Percentiles rank a stretch among this genome's conserved stretches.
These are phyloP conservation scores for Camelina hispida DNA, from an alignment of 345 rosid species.

Conservation along the genomic window DNA sequence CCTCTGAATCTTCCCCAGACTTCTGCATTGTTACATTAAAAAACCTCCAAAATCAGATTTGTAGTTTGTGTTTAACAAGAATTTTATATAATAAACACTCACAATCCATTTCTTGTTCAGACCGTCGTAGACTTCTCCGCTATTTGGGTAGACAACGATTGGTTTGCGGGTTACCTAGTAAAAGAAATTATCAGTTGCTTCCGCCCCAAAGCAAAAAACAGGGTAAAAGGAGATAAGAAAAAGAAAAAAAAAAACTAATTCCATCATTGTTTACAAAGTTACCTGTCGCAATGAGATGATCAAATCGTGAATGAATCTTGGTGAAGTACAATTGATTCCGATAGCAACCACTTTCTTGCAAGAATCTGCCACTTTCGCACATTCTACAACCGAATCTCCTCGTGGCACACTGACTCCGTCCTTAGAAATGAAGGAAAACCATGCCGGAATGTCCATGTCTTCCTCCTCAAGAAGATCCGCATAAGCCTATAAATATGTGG, in stretches of 20 bases:
- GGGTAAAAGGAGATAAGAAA: not conserved
- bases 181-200: not conserved
- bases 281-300: conserved; percentile 63
- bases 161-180: conserved; percentile 74
- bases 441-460: conserved; percentile 66
- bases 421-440: conserved; percentile 81
- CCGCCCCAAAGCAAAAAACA: conserved; percentile 24
- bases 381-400: conserved; percentile 74
- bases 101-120: conserved; percentile 76
- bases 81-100: conserved; percentile 38
- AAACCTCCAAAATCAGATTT: not conserved
- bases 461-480: conserved; percentile 85
- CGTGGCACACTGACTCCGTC: conserved; percentile 74
- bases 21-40: conserved; percentile 47
- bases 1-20: conserved; percentile 61
- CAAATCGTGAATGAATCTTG: conserved; percentile 68
- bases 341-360: conserved; percentile 72
- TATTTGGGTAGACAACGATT: conserved; percentile 75
- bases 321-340: conserved; percentile 89
- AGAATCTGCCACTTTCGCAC: conserved; percentile 75
- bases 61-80: not conserved
- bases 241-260: not conserved
- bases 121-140: conserved; percentile 81
- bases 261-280: not conserved
- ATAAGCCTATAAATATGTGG: conserved; percentile 58